Evolutionary conservation across 2,329 filamentous ascomycete species (phyloP), one percentile per base, ranked within the genome.

Genomic region (Periconia sp.): DNA sequence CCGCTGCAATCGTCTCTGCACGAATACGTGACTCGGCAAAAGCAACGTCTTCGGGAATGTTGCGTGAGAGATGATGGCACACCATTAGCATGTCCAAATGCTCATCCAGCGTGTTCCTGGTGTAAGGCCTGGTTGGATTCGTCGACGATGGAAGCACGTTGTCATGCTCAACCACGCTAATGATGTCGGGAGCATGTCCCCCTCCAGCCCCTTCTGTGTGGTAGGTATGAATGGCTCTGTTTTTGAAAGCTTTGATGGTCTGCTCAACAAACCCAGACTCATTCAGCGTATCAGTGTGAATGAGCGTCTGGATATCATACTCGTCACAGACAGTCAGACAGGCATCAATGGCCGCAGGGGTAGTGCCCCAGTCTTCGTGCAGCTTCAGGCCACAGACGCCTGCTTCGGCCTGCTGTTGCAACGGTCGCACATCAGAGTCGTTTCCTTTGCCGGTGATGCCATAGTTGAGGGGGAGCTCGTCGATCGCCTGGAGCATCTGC

Each of bases 71-170:
- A 65, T 97, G 92, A 70, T 97, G 92, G 76, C 92, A 97, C 25
- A 96, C 90, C 92, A 96, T 96, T 33, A 96, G 77, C 92, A 97
- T 97, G 74, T 97, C 92, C 11, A 96, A 82, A 72, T 97, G 92
- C 72, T 97, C 92, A 64, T 96, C 92, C 0, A 97, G 81, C 0
- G 92, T 97, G 75, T 97, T 96, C 54, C 80, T 78, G 2, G 92
- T 97, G 71, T 85, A 96, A 0, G 92, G 92, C 2, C 92, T 80
- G 1, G 92, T 97, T 0, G 92, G 92, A 68, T 96, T 97, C 0
- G 92, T 97, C 33, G 87, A 92, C 4, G 86, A 90, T 0, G 92
- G 92, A 1, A 97, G 81, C 2, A 97, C 91, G 64, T 97, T 94
- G 34, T 82, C 73, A 61, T 92, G 86, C 69, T 95, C 90, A 9